Evolutionary conservation across 164 flowering plant species (phyloP), one percentile per base, ranked within the genome.

Genomic region (Stephania yunnanensis): DNA sequence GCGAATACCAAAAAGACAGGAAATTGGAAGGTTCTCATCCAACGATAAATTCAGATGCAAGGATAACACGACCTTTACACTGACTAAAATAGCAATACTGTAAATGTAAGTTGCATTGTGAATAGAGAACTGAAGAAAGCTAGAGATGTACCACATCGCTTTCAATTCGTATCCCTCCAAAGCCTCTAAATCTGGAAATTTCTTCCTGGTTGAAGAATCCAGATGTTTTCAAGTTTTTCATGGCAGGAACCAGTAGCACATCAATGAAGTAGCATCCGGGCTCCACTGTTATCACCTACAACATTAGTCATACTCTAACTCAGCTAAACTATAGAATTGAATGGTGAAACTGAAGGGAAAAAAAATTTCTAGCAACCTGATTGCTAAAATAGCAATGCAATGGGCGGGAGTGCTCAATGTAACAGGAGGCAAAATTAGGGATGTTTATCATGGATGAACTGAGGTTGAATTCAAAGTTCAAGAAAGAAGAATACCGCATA

Each of bases 181-280:
- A 91, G 68, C 81, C 83, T 81, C 78, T 85, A 71, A 91, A 92
- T 85, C 86, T 87, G 72, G 46, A 69, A 58, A 94, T 80, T 71
- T 55, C 80, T 75, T 88, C 84, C 31, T 5, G 82, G 78, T 85
- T 85, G 80, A 94, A 91, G 78, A 90, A 94, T 81, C 85, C 86
- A 7, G 93, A 83, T 73, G 89, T 87, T 8, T 70, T 80, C 64
- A 83, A 45, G 76, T 74, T 87, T 74, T 88, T 82, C 92, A 91
- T 83, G 20, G 95, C 97, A 48, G 97, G 96, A 79, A 71, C 77
- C 76, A 92, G 73, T 75, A 94, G 74, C 45, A 96, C 92, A 79
- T 89, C 91, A 77, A 94, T 94, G 83, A 92, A 92, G 81, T 94
- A 94, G 85, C 98, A 94, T 71, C 98, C 98, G 70, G 98, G 98